A percentile compares a stretch with the other conserved stretches of the same genome.
phyloP scores from a whole-genome alignment of 2,329 filamentous ascomycete genomes.

The Epichloe sibirici region DNA sequence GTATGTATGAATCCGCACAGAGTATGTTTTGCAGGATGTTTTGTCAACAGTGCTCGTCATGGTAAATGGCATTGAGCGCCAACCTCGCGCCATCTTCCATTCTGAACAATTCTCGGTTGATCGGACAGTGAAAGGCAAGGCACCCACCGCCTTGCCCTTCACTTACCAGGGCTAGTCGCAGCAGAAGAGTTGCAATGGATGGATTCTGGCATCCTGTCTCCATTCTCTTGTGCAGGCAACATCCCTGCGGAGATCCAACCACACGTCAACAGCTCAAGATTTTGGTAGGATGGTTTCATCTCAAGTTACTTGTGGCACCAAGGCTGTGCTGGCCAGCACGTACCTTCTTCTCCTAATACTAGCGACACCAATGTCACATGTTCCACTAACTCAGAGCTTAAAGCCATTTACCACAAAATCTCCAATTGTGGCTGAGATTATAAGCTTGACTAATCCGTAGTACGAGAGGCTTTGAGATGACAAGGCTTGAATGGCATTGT shows the following conservation, averaged over 20 bases:
- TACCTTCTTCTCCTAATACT: background rate
- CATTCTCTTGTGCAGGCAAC: background rate
- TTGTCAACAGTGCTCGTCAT: no score
- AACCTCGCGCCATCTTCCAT: background rate
- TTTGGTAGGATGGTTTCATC: slow-evolving; percentile 6
- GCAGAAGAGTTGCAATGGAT: background rate
- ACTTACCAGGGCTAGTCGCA: background rate
- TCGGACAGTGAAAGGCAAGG: background rate
- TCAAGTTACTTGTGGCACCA: slow-evolving; percentile 5
- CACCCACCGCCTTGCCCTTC: background rate
- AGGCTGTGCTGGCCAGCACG: background rate
- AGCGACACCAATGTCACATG: background rate
- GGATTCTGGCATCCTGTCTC: background rate
- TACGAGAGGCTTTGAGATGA: background rate
- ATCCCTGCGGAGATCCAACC: slow-evolving; percentile 9
- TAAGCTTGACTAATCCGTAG: background rate
- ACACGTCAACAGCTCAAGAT: background rate
- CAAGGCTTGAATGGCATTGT: background rate
- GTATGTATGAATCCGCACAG: no score
- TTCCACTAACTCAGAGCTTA: background rate
- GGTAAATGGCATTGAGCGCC: no score
- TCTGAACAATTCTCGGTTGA: background rate
- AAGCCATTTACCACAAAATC: background rate
- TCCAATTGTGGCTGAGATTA: background rate
- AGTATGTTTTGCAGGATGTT: no score